Evolutionary conservation across 2,329 filamentous ascomycete species (phyloP).

Genomic region (Ophiostoma australiae): DNA sequence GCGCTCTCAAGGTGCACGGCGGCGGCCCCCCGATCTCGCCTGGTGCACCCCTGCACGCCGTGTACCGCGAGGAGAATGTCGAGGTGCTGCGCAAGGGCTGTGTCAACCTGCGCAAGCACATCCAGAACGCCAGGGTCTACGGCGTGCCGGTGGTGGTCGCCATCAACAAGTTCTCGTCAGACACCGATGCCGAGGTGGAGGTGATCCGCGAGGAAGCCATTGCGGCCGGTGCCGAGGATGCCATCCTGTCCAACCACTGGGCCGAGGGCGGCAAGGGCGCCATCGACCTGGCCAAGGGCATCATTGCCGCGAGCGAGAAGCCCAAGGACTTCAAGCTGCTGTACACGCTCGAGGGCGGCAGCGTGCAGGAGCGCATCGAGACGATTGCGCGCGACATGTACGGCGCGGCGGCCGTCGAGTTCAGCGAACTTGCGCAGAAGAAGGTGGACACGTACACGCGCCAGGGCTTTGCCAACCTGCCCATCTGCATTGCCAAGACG

Average conservation of each 20-base stretch:
- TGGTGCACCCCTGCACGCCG: slow-evolving; percentile 75
- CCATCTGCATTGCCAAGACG: slow-evolving; percentile 96
- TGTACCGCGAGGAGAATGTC: slow-evolving; percentile 90
- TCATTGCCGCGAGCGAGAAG: slow-evolving; percentile 76
- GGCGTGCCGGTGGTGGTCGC: slow-evolving; percentile 93
- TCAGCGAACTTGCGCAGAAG: slow-evolving; percentile 88
- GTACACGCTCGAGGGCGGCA: slow-evolving; percentile 71
- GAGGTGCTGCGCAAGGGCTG: slow-evolving; percentile 86
- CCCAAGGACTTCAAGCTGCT: slow-evolving; percentile 83
- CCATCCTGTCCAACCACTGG: slow-evolving; percentile 93
- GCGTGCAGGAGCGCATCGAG: slow-evolving; percentile 82
- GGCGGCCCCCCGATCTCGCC: slow-evolving; percentile 91
- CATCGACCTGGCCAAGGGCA: slow-evolving; percentile 78
- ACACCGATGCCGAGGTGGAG: slow-evolving; percentile 86
- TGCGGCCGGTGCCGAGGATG: slow-evolving; percentile 87
- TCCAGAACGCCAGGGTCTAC: slow-evolving; percentile 80
- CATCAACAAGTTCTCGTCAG: slow-evolving; percentile 93
- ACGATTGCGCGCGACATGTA: slow-evolving; percentile 90
- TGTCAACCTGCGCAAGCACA: slow-evolving; percentile 93
- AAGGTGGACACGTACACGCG: slow-evolving; percentile 93
- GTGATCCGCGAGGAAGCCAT: slow-evolving; percentile 88
- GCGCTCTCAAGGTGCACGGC: slow-evolving; percentile 94
- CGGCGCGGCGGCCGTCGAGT: slow-evolving; percentile 81
- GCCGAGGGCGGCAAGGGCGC: slow-evolving; percentile 90
- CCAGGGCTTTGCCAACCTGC: slow-evolving; percentile 87